phyloP scores from a whole-genome alignment of 192 early-diverging fungal genomes.

The Podila epigama region DNA sequence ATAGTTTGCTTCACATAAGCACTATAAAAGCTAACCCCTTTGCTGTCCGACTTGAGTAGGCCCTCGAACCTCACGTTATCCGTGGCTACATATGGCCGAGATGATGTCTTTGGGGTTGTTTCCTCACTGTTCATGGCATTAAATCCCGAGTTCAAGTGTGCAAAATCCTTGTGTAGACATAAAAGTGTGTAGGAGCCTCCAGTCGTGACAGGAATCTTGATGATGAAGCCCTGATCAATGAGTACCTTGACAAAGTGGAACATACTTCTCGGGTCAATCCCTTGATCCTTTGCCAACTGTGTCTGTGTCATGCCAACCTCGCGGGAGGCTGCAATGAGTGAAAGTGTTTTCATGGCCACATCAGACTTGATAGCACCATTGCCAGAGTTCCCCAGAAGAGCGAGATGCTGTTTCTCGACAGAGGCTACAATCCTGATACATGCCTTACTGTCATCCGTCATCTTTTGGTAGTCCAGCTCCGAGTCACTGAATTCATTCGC shows the following conservation, averaged over 20 bases:
- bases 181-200: slow-evolving; percentile 64
- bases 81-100: background rate
- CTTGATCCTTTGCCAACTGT: slow-evolving; percentile 60
- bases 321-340: slow-evolving; percentile 54
- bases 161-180: slow-evolving; percentile 63
- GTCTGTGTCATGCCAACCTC: slow-evolving; percentile 61
- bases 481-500: background rate
- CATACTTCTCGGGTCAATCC: slow-evolving; percentile 66
- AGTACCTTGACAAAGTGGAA: slow-evolving; percentile 71
- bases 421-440: slow-evolving; percentile 48
- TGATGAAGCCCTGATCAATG: slow-evolving; percentile 53
- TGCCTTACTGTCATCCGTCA: slow-evolving; percentile 27
- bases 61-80: slow-evolving; percentile 19
- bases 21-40: slow-evolving; percentile 56
- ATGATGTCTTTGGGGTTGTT: background rate
- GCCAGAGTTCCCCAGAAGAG: slow-evolving; percentile 53
- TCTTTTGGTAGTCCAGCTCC: slow-evolving; percentile 7
- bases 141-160: slow-evolving; percentile 56
- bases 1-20: slow-evolving; percentile 63
- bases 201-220: slow-evolving; percentile 70
- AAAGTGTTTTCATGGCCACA: slow-evolving; percentile 48
- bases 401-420: slow-evolving; percentile 20
- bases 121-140: slow-evolving; percentile 46
- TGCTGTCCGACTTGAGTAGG: slow-evolving; percentile 19
- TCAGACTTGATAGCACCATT: slow-evolving; percentile 12